Evolutionary conservation across 495 filamentous ascomycete species (phyloP).

Genomic region (Oidiodendron maius): DNA sequence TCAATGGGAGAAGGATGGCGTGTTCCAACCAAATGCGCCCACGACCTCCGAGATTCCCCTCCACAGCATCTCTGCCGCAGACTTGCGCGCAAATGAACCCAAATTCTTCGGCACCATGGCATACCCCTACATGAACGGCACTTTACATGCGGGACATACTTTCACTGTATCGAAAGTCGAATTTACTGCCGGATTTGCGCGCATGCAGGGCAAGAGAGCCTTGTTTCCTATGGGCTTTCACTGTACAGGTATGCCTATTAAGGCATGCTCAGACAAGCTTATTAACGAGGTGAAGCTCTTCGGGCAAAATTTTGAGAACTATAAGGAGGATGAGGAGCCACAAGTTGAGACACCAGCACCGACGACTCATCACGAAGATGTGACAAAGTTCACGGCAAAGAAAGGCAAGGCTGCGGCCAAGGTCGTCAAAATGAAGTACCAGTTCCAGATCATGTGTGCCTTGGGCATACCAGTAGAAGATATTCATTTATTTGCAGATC

Average conservation of each 20-base stretch:
- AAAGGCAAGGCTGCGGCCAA: constrained; percentile 94
- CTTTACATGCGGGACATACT: constrained; percentile 83
- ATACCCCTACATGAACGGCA: constrained; percentile 96
- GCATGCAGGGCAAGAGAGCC: constrained; percentile 83
- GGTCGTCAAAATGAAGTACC: constrained; percentile 82
- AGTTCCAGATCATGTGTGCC: constrained; percentile 85
- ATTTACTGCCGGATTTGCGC: constrained; percentile 73
- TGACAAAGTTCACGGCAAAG: constrained; percentile 87
- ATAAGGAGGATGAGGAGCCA: constrained; percentile 24
- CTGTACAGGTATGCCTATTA: constrained; percentile 97
- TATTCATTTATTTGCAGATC: constrained; percentile 87
- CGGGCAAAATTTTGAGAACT: constrained; percentile 77
- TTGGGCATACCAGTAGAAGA: constrained; percentile 77
- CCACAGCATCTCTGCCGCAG: constrained; percentile 58
- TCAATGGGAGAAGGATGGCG: constrained; percentile 68
- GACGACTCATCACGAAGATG: constrained; percentile 51
- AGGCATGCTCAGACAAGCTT: constrained; percentile 94
- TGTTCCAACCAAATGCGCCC: constrained; percentile 85
- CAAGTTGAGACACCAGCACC: constrained; percentile 23
- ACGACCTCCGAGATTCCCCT: constrained; percentile 67
- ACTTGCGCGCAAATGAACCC: constrained; percentile 70
- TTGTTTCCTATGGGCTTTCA: constrained; percentile 92
- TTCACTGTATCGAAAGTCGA: constrained; percentile 90
- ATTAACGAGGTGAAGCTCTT: constrained; percentile 83
- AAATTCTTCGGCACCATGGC: constrained; percentile 94